phyloP scores from a whole-genome alignment of 78 protist species.

The Guillardia theta region DNA sequence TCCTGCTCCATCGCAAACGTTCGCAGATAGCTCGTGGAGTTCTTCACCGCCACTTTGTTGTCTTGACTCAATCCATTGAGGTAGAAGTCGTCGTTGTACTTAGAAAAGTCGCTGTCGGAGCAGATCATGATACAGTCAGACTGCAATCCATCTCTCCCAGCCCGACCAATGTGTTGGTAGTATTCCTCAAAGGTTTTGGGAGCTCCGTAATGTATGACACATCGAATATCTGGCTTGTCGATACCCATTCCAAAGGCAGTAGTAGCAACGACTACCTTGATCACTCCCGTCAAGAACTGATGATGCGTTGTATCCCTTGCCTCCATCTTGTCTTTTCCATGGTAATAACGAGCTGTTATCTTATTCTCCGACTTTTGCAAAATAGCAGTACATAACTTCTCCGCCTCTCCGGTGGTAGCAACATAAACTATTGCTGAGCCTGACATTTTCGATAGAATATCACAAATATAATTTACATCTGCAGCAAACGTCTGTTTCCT shows the following conservation, averaged over 20 bases:
- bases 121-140: not conserved
- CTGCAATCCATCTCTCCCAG: conserved; percentile 13
- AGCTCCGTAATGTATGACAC: conserved; percentile 12
- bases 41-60: not conserved
- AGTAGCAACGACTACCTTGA: conserved; percentile 30
- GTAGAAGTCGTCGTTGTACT: conserved; percentile 13
- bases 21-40: not conserved
- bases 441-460: too few species aligned
- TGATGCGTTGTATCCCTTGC: not conserved
- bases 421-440: too few species aligned
- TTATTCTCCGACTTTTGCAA: too few species aligned
- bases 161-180: conserved; percentile 33
- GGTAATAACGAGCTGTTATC: not conserved
- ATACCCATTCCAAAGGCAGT: conserved; percentile 32
- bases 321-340: not conserved
- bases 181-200: conserved; percentile 34
- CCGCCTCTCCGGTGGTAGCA: too few species aligned
- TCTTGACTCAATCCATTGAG: not conserved
- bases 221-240: conserved; percentile 32
- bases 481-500: too few species aligned
- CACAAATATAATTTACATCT: too few species aligned
- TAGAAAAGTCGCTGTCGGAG: not conserved
- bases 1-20: not conserved
- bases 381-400: too few species aligned
- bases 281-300: not conserved